Evolutionary conservation across 345 rosid genomes (phyloP), one percentile per base, ranked within the genome.

Genomic region (Eucalyptus erythrocorys): DNA sequence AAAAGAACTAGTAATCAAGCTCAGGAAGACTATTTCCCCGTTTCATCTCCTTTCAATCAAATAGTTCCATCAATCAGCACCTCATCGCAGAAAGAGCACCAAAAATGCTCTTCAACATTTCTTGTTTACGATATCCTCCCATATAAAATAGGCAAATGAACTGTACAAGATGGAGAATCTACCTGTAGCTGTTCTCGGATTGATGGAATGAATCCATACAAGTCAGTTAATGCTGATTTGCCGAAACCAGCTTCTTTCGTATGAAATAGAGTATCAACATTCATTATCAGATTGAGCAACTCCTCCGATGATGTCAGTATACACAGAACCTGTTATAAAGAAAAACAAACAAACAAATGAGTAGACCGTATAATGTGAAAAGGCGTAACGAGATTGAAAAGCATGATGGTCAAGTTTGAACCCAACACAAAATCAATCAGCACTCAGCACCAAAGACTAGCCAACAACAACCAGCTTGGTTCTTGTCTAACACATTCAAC

Each of bases 181-280:
- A 96, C 99, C 98, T 94, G 94, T 90, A 97, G 90, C 89, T 96
- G 97, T 90, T 96, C 99, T 66, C 92, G 91, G 88, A 97, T 96
- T 79, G 93, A 91, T 87, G 99, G 96, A 93, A 92, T 92, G 92
- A 89, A 94, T 92, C 91, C 90, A 88, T 91, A 92, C 82, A 95
- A 90, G 89, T 90, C 92, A 88, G 90, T 93, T 49, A 89, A 90
- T 89, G 87, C 87, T 86, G 94, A 90, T 87, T 92, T 96, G 91
- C 95, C 91, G 68, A 93, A 92, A 53, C 92, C 94, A 89, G 92
- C 85, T 91, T 93, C 94, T 88, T 93, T 93, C 79, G 93, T 91
- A 94, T 96, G 99, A 88, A 93, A 95, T 88, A 92, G 94, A 66
- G 91, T 86, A 88, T 96, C 93, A 26, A 96, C 93, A 91, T 94